These are phyloP conservation scores for Apiotrichum veenhuisii DNA, from an alignment of 1,284 basidiomycete species.

Conservation along the genomic window DNA sequence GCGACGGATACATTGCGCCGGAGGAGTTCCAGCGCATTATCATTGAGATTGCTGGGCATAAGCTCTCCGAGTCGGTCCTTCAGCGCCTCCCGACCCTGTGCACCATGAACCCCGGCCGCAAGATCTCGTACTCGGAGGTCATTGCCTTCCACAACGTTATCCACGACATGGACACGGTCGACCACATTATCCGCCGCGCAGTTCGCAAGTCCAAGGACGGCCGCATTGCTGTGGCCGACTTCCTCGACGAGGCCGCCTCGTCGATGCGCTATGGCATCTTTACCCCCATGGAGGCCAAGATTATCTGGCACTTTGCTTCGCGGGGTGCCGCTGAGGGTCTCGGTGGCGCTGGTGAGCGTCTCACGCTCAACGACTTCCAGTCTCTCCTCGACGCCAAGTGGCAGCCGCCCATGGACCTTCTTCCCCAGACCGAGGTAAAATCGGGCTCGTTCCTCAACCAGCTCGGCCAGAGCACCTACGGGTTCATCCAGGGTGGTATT, in stretches of 20 bases:
- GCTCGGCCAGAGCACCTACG: slow-evolving; percentile 69
- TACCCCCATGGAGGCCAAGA: slow-evolving; percentile 91
- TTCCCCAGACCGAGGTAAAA: slow-evolving; percentile 33
- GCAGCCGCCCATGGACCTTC: slow-evolving; percentile 12
- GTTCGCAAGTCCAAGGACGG: slow-evolving; percentile 87
- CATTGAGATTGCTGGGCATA: slow-evolving; percentile 89
- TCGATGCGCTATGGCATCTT: slow-evolving; percentile 82
- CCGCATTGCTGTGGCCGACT: slow-evolving; percentile 60
- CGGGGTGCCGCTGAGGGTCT: slow-evolving; percentile 61
- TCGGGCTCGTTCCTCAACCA: slow-evolving; percentile 22
- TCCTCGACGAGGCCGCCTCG: slow-evolving; percentile 51
- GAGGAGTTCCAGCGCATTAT: slow-evolving; percentile 92
- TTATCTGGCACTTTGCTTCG: slow-evolving; percentile 92
- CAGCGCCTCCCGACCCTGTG: slow-evolving; percentile 84
- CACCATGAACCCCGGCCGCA: slow-evolving; percentile 76
- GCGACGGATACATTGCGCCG: slow-evolving; percentile 85
- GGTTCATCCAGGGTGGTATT: slow-evolving; percentile 83
- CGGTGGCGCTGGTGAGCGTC: slow-evolving; percentile 56
- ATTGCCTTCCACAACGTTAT: slow-evolving; percentile 81
- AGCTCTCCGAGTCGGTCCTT: slow-evolving; percentile 84
- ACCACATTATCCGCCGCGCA: slow-evolving; percentile 60
- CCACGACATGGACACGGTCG: slow-evolving; percentile 87
- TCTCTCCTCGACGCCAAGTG: slow-evolving; percentile 67
- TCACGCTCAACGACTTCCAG: slow-evolving; percentile 80
- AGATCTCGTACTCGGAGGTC: slow-evolving; percentile 91